Base-by-base conservation (phyloP, 2,329 filamentous ascomycete species). In the Rutstroemia sp. region DNA sequence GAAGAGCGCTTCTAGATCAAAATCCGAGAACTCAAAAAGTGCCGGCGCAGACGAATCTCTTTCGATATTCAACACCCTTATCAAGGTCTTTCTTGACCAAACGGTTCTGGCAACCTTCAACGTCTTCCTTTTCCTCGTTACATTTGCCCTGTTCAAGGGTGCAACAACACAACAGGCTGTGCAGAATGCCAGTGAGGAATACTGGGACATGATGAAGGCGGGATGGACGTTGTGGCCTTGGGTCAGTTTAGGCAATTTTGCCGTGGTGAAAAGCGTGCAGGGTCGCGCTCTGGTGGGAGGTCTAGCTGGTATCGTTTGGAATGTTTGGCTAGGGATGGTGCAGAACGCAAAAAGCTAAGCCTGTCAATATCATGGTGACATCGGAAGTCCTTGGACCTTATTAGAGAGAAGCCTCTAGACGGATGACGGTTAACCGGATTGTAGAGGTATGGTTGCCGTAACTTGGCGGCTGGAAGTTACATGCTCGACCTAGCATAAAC, bases 181-280 rank as follows among this genome's bases (percentile, higher is more conserved):
- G 67, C 70, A 65, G 21, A 66, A 72, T 63, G 72, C 76, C 3
- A 67, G 70, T 58, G 68, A 74, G 45, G 86, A 88, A 68, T 86
- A 88, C 62, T 80, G 75, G 72, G 76, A 78, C 0, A 76, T 92
- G 56, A 75, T 89, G 63, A 66, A 73, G 46, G 89, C 90, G 0
- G 86, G 89, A 1, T 83, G 86, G 72, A 85, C 80, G 66, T 75
- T 92, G 57, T 90, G 88, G 81, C 88, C 88, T 1, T 64, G 79
- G 3, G 83, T 92, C 21, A 87, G 84, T 60, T 67, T 87, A 17
- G 67, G 88, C 59, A 88, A 88, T 74, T 91, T 88, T 66, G 78
- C 83, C 1, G 69, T 80, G 19, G 73, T 90, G 58, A 79, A 87
- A 61, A 87, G 84, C n/a, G 81, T 90, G 3, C 80, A 90, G 65